Base-by-base conservation (phyloP, 2,329 filamentous ascomycete genomes). In the Aspergillus calidoustus region DNA sequence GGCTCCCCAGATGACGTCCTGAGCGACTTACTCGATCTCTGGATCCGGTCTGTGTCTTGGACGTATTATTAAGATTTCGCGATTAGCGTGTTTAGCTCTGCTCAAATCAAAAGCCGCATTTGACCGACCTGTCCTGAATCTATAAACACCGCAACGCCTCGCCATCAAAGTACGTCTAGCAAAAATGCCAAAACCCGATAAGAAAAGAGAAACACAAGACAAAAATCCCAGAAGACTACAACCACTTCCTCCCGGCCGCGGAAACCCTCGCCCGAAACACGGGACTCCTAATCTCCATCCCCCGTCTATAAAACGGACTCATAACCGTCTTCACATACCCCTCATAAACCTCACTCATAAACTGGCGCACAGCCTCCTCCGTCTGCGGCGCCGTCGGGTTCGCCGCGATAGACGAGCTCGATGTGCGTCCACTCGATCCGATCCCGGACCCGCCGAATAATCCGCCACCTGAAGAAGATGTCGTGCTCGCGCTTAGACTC, bases 311-410 rank as follows among this genome's bases (percentile, higher is more conserved):
- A 77, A 99, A 99, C 0, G 95, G 95, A 74, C 88, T 98, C 95
- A 99, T 98, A 61, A 93, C 88, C 13, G 93, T 91, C 84, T 99
- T 99, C 67, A 97, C 87, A 89, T 94, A 99, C 69, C 89, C 92
- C 80, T 99, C 95, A 80, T 97, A 98, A 13, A 97, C 91, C 75
- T 99, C 95, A 17, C 86, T 84, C 81, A 99, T 97, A 81, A 98
- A 99, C 78, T 92, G 92, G 75, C 92, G 89, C 70, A 98, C 91
- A 4, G 95, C 94, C 80, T 99, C 95, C 80, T 99, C 95, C 5
- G 94, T 96, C 74, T 94, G 92, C 6, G 92, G 89, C 62, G 89
- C 91, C 3, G 89, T 94, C 0, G 94, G 94, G 76, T 97, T 97
- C 68, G 90, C 89, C 59, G 87, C 90, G 61, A 92, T 89, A 46